phyloP scores from a whole-genome alignment of 2,329 filamentous ascomycete genomes.

The Aspergillus novoparasiticus region DNA sequence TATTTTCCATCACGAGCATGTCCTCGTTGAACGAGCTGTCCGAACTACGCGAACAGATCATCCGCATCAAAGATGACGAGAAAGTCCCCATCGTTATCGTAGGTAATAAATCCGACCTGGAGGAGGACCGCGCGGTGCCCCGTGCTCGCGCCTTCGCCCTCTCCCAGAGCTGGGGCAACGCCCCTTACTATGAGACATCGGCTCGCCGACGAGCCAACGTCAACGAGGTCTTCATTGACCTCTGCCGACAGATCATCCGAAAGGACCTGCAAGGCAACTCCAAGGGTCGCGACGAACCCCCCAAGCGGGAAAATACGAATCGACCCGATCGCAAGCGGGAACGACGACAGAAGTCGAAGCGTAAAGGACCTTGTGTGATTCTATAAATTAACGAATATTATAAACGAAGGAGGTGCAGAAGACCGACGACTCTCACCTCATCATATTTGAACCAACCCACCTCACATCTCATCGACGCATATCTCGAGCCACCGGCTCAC shows the following conservation, averaged over 20 bases:
- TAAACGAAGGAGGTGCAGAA: slow-evolving; percentile 7
- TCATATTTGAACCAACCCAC: background rate
- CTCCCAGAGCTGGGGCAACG: slow-evolving; percentile 82
- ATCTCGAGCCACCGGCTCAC: background rate
- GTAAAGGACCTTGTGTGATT: slow-evolving; percentile 44
- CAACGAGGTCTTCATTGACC: slow-evolving; percentile 83
- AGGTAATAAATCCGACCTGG: slow-evolving; percentile 87
- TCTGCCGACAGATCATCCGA: slow-evolving; percentile 80
- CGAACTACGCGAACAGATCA: slow-evolving; percentile 83
- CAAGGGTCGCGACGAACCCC: slow-evolving; percentile 29
- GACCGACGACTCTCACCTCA: slow-evolving; percentile 2
- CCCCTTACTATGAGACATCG: slow-evolving; percentile 89
- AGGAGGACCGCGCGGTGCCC: slow-evolving; percentile 79
- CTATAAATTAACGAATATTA: slow-evolving; percentile 29
- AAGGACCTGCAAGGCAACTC: slow-evolving; percentile 58
- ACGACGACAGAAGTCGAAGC: slow-evolving; percentile 31
- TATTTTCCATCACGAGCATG: slow-evolving; percentile 86
- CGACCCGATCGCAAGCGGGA: slow-evolving; percentile 40
- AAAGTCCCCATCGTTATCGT: slow-evolving; percentile 86
- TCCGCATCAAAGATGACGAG: slow-evolving; percentile 86
- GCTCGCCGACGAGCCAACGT: slow-evolving; percentile 83
- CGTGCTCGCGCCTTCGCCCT: slow-evolving; percentile 79
- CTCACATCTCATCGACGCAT: background rate
- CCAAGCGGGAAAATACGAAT: slow-evolving; percentile 39
- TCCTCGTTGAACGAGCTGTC: slow-evolving; percentile 81